Conservation (phyloP, 371 early-diverging fungal genomes). For the Rhizopus arrhizus region DNA sequence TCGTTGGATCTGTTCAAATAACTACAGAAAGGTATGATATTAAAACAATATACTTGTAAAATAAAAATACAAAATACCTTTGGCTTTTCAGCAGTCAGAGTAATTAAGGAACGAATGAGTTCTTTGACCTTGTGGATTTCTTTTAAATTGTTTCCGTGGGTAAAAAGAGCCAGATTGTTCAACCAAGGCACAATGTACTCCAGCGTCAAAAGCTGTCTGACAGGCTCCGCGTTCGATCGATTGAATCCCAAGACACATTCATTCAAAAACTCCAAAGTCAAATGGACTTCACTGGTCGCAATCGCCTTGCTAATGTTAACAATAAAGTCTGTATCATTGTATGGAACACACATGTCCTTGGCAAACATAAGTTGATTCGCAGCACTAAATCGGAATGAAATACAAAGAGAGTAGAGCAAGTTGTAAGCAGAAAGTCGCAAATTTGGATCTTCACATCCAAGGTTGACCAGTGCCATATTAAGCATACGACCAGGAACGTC, state of each 20-base stretch:
- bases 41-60: neutral
- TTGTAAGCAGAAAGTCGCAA: slow-evolving; percentile 83
- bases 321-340: slow-evolving; percentile 78
- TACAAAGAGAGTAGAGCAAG: slow-evolving; percentile 74
- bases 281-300: slow-evolving; percentile 70
- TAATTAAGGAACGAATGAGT: slow-evolving; percentile 72
- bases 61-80: slow-evolving; percentile 41
- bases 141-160: slow-evolving; percentile 21
- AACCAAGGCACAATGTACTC: slow-evolving; percentile 93
- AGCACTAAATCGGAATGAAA: slow-evolving; percentile 77
- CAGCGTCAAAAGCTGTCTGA: slow-evolving; percentile 73
- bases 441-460: slow-evolving; percentile 75
- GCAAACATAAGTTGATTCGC: slow-evolving; percentile 76
- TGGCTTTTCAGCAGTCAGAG: slow-evolving; percentile 75
- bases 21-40: slow-evolving; percentile 25
- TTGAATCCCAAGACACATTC: slow-evolving; percentile 83
- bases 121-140: slow-evolving; percentile 62
- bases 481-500: slow-evolving; percentile 90
- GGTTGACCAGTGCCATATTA: slow-evolving; percentile 85
- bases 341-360: slow-evolving; percentile 85
- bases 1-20: slow-evolving; percentile 76
- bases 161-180: slow-evolving; percentile 67
- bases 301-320: slow-evolving; percentile 75
- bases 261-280: slow-evolving; percentile 85
- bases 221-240: slow-evolving; percentile 59